Evolutionary conservation across 2,329 filamentous ascomycete species (phyloP), one percentile per base, ranked within the genome.

Genomic region (Bimuria novae-zelandiae): DNA sequence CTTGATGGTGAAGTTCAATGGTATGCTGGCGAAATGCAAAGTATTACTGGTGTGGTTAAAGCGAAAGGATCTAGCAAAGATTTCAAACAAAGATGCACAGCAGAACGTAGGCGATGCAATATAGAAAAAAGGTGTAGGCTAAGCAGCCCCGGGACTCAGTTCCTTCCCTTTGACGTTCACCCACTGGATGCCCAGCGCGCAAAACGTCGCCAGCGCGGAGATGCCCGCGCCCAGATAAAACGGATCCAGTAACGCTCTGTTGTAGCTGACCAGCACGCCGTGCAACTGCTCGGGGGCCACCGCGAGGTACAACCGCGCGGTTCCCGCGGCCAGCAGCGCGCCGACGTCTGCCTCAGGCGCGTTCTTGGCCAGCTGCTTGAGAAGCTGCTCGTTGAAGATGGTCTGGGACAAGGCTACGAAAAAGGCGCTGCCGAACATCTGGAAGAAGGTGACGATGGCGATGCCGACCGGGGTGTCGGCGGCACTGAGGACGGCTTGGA

Each of bases 381-480:
- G 75, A 25, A 90, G 75, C 1, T 80, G 83, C 62, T 88, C 86
- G 60, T 83, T 81, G 76, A 89, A 88, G 41, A 88, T 78, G 11
- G 84, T 83, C 68, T 89, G 84, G 0, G 82, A 82, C 2, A 87
- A 80, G 11, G 82, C 81, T 40, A 89, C 80, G 62, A 84, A 84
- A 21, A 89, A 70, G 4, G 86, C 83, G 0, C 90, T 94, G 40
- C 86, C 85, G 14, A 89, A 79, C 11, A 71, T 75, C 64, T 88
- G 84, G 73, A 83, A 84, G 73, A 89, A 87, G 44, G 77, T 74
- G 12, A 75, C 56, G 12, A 75, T 68, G 1, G 74, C 67, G 4
- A 73, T 74, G 29, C 74, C 76, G 8, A 74, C 69, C 1, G 76
- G 70, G 16, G 75, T 68, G 45, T 78, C 71, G 11, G 54, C 52